phyloP scores from a whole-genome alignment of 2,329 filamentous ascomycete genomes.

The Diaporthe sp. region DNA sequence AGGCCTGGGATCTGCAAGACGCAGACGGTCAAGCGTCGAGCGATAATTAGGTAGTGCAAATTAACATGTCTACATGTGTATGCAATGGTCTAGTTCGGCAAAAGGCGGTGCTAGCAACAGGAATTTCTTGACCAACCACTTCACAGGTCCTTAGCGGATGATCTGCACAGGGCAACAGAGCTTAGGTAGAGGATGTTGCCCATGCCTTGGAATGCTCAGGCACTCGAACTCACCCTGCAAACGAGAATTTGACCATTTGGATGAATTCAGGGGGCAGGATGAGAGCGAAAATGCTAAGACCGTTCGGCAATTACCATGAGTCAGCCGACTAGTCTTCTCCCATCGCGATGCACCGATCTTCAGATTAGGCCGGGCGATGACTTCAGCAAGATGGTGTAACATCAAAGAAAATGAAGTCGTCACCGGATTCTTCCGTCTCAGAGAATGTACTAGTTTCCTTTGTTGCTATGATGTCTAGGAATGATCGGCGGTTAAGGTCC shows the following conservation, averaged over 20 bases:
- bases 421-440: neutral
- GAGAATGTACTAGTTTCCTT: neutral
- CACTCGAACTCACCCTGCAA: neutral
- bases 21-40: slow-evolving; percentile 2
- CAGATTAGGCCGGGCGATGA: neutral
- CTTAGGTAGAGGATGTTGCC: neutral
- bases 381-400: neutral
- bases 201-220: neutral
- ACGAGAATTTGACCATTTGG: neutral
- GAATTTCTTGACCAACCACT: neutral
- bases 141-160: neutral
- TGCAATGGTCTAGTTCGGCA: neutral
- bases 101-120: neutral
- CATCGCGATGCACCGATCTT: neutral
- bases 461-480: neutral
- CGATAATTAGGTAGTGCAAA: neutral
- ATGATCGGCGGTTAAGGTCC: neutral
- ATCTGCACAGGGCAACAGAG: neutral
- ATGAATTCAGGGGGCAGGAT: neutral
- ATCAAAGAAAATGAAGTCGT: neutral
- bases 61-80: neutral
- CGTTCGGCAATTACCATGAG: neutral
- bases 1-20: neutral
- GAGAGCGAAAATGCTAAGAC: too few relatives aligned
- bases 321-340: neutral